These are phyloP conservation scores for Cryptococcus hybrid DNA, from an alignment of 1,284 basidiomycete genomes.

Conservation along the genomic window DNA sequence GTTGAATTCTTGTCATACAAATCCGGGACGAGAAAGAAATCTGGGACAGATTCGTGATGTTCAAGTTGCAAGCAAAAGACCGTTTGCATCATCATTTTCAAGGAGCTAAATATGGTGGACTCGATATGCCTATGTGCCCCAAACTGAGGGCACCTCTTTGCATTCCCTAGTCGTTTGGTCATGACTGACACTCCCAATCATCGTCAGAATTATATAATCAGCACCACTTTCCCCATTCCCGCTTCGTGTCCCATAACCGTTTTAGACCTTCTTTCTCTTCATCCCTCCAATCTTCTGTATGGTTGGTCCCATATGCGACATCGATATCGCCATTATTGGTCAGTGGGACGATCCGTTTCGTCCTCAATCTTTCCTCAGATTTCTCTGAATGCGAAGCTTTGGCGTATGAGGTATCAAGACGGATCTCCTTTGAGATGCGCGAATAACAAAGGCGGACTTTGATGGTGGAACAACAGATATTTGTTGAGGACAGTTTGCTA, in stretches of 20 bases:
- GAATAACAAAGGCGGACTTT: constrained; percentile 22
- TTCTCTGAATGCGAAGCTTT: neutral
- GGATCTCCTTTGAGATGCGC: constrained; percentile 4
- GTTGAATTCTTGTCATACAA: too few relatives aligned
- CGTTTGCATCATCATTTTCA: neutral
- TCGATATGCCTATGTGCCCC: too few relatives aligned
- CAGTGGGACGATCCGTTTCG: constrained; percentile 11
- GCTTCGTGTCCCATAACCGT: constrained; percentile 18
- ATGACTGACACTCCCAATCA: neutral
- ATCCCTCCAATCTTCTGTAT: constrained; percentile 14
- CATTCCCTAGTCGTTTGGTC: neutral
- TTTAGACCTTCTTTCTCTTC: constrained; percentile 26
- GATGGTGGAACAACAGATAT: neutral
- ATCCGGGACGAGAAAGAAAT: neutral
- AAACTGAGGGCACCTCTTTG: neutral
- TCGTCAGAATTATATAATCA: neutral
- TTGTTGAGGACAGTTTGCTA: too few relatives aligned
- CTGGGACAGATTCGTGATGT: neutral
- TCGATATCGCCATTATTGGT: neutral
- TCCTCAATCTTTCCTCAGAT: constrained; percentile 7
- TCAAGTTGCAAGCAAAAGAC: too few relatives aligned
- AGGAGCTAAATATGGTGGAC: too few relatives aligned
- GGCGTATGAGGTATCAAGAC: constrained; percentile 10
- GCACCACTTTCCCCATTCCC: constrained; percentile 25
- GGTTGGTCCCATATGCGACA: neutral